Percentiles rank a stretch among this genome's conserved stretches.
Evolutionary conservation across 2,329 filamentous ascomycete species (phyloP).

Genomic region (Coniochaeta sp.): DNA sequence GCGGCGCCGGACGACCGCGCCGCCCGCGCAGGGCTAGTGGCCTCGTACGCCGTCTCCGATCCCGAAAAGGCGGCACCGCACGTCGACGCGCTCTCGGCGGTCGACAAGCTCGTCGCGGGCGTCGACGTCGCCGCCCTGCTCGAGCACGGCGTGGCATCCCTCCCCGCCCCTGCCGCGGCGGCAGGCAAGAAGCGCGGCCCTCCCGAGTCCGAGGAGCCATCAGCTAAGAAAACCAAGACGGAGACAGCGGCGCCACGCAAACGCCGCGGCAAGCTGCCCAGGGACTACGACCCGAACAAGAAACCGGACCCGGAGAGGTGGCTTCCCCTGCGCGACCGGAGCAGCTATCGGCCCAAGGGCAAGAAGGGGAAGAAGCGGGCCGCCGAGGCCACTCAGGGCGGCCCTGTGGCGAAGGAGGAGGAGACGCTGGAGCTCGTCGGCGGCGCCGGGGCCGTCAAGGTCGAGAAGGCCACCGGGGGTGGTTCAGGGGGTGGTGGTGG

Average conservation of each 20-base stretch:
- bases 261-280: conserved; percentile 56
- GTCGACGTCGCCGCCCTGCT: conserved; percentile 58
- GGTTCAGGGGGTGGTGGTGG: conserved; percentile 5
- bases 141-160: conserved; percentile 53
- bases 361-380: conserved; percentile 86
- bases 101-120: conserved; percentile 52
- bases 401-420: conserved; percentile 68
- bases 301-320: conserved; percentile 85
- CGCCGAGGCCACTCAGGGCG: conserved; percentile 76
- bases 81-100: conserved; percentile 49
- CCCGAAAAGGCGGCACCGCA: conserved; percentile 47
- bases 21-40: conserved; percentile 77
- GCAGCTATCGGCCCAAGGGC: conserved; percentile 81
- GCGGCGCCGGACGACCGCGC: conserved; percentile 60
- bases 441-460: conserved; percentile 55
- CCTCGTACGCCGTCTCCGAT: conserved; percentile 62
- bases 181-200: conserved; percentile 36
- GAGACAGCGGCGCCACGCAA: conserved; percentile 43
- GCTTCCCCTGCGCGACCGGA: conserved; percentile 84
- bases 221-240: conserved; percentile 13
- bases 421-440: conserved; percentile 58
- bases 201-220: conserved; percentile 30
- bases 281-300: conserved; percentile 69
- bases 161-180: conserved; percentile 28
- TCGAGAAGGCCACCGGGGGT: conserved; percentile 44